Percentiles rank a stretch among this genome's conserved stretches.
Conservation (phyloP, 495 filamentous ascomycete species). For the Hypoxylon intermedium region DNA sequence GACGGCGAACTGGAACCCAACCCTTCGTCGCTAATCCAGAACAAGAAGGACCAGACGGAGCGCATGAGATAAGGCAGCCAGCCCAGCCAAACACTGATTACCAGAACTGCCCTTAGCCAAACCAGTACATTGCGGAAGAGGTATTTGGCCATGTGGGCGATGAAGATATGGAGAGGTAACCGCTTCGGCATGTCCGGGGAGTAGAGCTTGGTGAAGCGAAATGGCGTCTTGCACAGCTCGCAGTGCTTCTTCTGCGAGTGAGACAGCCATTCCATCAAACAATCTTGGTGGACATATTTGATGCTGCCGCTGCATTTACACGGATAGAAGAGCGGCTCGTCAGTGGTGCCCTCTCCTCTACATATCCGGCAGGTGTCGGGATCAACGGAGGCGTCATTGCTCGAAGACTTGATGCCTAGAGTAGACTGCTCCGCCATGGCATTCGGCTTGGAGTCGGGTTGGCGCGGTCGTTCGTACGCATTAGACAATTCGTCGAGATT, state of each 20-base stretch:
- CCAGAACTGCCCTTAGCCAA: slow-evolving; percentile 78
- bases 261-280: slow-evolving; percentile 96
- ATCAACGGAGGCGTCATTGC: slow-evolving; percentile 48
- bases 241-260: slow-evolving; percentile 99
- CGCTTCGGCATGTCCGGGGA: slow-evolving; percentile 86
- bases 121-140: slow-evolving; percentile 70
- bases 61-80: slow-evolving; percentile 91
- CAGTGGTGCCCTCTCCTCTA: slow-evolving; percentile 80
- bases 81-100: slow-evolving; percentile 85
- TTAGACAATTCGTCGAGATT: slow-evolving; percentile 24
- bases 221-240: slow-evolving; percentile 97
- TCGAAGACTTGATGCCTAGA: not conserved
- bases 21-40: slow-evolving; percentile 94
- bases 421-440: slow-evolving; percentile 17
- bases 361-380: slow-evolving; percentile 94
- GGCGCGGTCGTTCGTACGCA: slow-evolving; percentile 14
- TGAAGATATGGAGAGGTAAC: slow-evolving; percentile 80
- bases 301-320: slow-evolving; percentile 99
- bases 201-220: slow-evolving; percentile 97
- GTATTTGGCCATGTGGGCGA: slow-evolving; percentile 76
- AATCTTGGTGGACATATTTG: slow-evolving; percentile 96
- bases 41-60: slow-evolving; percentile 86
- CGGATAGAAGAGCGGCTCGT: slow-evolving; percentile 93
- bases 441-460: slow-evolving; percentile 8
- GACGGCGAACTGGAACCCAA: slow-evolving; percentile 60